Evolutionary conservation across 768 basidiomycete genomes (phyloP).

Genomic region (Rhodotorula toruloides): DNA sequence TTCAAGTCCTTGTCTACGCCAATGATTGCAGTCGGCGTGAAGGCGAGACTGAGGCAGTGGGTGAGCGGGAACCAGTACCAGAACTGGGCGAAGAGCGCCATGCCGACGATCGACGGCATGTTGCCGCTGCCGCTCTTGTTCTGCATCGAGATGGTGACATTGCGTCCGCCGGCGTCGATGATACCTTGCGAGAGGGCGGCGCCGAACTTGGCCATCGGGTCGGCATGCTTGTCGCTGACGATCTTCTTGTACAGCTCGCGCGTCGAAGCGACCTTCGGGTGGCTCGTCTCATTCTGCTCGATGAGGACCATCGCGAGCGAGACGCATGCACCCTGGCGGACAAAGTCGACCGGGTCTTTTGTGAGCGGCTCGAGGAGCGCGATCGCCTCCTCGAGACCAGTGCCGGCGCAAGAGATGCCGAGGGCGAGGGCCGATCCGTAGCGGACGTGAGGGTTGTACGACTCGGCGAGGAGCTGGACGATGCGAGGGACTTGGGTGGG

Average conservation of each 20-base stretch:
- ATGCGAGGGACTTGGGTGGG: constrained; percentile 92
- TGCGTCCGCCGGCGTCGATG: constrained; percentile 94
- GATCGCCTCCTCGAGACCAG: constrained; percentile 92
- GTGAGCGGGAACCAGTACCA: constrained; percentile 99
- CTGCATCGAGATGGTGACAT: constrained; percentile 88
- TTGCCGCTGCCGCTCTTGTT: constrained; percentile 89
- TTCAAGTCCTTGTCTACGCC: constrained; percentile 80
- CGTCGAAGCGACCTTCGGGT: constrained; percentile 70
- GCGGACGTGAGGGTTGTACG: constrained; percentile 96
- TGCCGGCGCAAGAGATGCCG: constrained; percentile 95
- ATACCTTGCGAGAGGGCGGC: constrained; percentile 93
- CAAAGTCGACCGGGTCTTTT: constrained; percentile 95
- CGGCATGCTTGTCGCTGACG: constrained; percentile 92
- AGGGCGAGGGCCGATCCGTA: constrained; percentile 94
- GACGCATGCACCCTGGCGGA: constrained; percentile 93
- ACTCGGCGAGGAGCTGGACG: constrained; percentile 93
- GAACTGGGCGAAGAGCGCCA: constrained; percentile 96
- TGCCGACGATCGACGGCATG: constrained; percentile 92
- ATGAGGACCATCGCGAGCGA: constrained; percentile 95
- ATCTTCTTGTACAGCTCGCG: constrained; percentile 85
- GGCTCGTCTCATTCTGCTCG: constrained; percentile 86
- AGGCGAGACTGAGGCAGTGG: constrained; percentile 84
- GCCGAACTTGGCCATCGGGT: constrained; percentile 96
- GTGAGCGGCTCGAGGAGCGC: constrained; percentile 97
- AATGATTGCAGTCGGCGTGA: constrained; percentile 92